phyloP scores from a whole-genome alignment of 306 rosid genomes.

The Dryas drummondii region DNA sequence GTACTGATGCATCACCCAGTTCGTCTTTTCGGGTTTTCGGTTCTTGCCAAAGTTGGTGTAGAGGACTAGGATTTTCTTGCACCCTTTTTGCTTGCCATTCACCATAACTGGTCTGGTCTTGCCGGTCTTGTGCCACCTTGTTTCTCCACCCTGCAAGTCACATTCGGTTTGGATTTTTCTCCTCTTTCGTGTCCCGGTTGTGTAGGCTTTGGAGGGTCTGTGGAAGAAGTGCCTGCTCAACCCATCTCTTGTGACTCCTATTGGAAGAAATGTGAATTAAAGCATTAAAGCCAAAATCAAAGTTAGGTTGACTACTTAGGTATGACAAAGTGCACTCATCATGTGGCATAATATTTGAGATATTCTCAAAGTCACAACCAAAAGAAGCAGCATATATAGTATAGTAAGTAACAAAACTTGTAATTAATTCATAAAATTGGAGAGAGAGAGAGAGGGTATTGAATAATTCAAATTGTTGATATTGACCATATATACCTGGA shows the following conservation, averaged over 20 bases:
- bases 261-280: slow-evolving; percentile 7
- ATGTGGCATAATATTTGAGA: background rate
- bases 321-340: slow-evolving; percentile 40
- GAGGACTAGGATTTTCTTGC: slow-evolving; percentile 90
- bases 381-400: background rate
- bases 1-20: slow-evolving; percentile 99
- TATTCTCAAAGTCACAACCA: slow-evolving; percentile 29
- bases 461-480: no score
- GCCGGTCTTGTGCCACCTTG: slow-evolving; percentile 98
- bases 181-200: slow-evolving; percentile 97
- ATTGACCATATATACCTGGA: slow-evolving; percentile 60
- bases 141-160: slow-evolving; percentile 82
- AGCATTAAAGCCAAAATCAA: slow-evolving; percentile 30
- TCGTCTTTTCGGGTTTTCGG: slow-evolving; percentile 89
- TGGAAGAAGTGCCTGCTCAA: slow-evolving; percentile 94
- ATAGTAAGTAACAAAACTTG: background rate
- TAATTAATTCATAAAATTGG: background rate
- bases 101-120: slow-evolving; percentile 89
- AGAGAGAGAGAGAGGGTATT: no score
- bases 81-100: slow-evolving; percentile 85
- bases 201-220: slow-evolving; percentile 94
- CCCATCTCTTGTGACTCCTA: slow-evolving; percentile 92
- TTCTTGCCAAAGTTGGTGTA: slow-evolving; percentile 96
- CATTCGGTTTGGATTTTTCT: slow-evolving; percentile 88
- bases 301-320: slow-evolving; percentile 61